phyloP scores from a whole-genome alignment of 2,329 filamentous ascomycete genomes.

The Diaporthe ampelina region DNA sequence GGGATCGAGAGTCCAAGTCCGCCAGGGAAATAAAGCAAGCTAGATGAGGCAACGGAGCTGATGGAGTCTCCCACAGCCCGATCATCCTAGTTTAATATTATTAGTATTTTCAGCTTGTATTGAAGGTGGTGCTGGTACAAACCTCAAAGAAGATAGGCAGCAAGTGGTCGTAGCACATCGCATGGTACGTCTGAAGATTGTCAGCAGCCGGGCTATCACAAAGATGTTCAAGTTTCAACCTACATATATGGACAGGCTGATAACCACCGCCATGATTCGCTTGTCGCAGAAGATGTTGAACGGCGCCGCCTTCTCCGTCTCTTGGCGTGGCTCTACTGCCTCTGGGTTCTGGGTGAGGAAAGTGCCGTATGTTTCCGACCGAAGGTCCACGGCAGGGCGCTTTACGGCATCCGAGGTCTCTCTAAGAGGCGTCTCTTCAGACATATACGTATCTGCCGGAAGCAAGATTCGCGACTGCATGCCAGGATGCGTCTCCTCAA shows the following conservation, averaged over 20 bases:
- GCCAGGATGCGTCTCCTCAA: slow-evolving; percentile 92
- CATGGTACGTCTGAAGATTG: slow-evolving; percentile 78
- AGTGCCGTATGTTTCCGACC: slow-evolving; percentile 85
- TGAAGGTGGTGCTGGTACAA: too few species aligned
- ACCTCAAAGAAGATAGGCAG: slow-evolving; percentile 95
- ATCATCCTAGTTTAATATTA: too few species aligned
- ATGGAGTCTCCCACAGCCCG: slow-evolving; percentile 57
- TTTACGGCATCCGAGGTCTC: slow-evolving; percentile 81
- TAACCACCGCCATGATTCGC: slow-evolving; percentile 80
- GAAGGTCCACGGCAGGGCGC: slow-evolving; percentile 79
- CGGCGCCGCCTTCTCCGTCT: slow-evolving; percentile 48
- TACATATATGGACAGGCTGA: slow-evolving; percentile 85
- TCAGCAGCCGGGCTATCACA: slow-evolving; percentile 5
- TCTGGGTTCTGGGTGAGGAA: slow-evolving; percentile 66
- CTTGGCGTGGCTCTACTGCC: slow-evolving; percentile 51
- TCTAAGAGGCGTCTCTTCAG: slow-evolving; percentile 81
- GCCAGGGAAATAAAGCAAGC: slow-evolving; percentile 69
- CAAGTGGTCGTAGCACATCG: slow-evolving; percentile 94
- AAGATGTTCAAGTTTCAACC: neutral
- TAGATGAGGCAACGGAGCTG: slow-evolving; percentile 49
- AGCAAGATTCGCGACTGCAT: slow-evolving; percentile 71
- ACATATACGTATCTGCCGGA: slow-evolving; percentile 64
- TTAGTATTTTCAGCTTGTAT: too few species aligned
- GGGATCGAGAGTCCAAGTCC: slow-evolving; percentile 74
- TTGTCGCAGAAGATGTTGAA: slow-evolving; percentile 63